Evolutionary conservation across 495 filamentous ascomycete genomes (phyloP).

Genomic region (Aspergillus indologenus): DNA sequence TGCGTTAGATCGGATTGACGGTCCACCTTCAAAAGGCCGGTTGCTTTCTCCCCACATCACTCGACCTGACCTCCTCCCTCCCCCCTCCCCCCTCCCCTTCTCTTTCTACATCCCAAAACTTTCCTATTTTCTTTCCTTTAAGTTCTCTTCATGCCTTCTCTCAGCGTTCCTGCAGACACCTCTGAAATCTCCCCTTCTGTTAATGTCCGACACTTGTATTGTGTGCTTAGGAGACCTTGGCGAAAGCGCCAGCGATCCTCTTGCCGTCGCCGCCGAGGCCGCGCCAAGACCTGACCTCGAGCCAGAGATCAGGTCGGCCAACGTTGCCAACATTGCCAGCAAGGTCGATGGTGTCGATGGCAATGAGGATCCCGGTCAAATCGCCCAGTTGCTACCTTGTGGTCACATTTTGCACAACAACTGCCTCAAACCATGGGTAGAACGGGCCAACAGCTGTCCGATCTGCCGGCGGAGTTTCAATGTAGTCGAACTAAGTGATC

Average conservation of each 20-base stretch:
- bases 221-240: conserved; percentile 92
- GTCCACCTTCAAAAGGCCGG: conserved; percentile 47
- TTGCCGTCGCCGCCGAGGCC: conserved; percentile 41
- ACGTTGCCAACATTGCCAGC: conserved; percentile 37
- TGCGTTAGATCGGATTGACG: conserved; percentile 42
- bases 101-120: conserved; percentile 12
- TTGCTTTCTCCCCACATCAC: conserved; percentile 39
- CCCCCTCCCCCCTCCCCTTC: conserved; percentile 25
- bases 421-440: conserved; percentile 88
- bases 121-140: conserved; percentile 17
- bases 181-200: conserved; percentile 36
- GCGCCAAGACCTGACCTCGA: conserved; percentile 46
- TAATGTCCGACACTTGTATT: conserved; percentile 92
- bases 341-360: conserved; percentile 31
- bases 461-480: conserved; percentile 93
- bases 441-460: conserved; percentile 95
- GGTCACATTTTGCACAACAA: conserved; percentile 87
- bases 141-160: conserved; percentile 49
- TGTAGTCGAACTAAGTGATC: conserved; percentile 75
- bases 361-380: conserved; percentile 46
- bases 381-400: conserved; percentile 70
- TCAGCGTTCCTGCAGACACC: conserved; percentile 27
- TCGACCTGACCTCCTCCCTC: conserved; percentile 26
- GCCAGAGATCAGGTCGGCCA: conserved; percentile 30
- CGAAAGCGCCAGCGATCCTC: conserved; percentile 52